Conservation (phyloP, 306 rosid species). For the peach (Prunus persica) region DNA sequence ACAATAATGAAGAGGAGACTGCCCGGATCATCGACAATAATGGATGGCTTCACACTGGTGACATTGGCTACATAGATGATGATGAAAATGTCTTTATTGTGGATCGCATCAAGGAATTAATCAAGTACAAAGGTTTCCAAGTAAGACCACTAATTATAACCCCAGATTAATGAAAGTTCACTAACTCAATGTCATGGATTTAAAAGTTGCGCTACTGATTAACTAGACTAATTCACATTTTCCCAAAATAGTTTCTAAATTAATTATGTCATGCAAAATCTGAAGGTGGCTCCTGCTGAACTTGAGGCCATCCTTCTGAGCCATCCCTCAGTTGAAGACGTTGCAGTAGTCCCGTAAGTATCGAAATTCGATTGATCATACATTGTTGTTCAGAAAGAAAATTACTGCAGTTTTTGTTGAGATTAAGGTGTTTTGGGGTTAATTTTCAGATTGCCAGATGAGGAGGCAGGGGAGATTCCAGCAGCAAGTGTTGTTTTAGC, state of each 20-base stretch:
- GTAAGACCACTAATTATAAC: conserved; percentile 22
- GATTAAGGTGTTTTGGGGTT: neutral
- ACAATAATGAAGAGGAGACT: conserved; percentile 72
- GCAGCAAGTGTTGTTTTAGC: conserved; percentile 76
- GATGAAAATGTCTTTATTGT: conserved; percentile 71
- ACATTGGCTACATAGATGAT: conserved; percentile 74
- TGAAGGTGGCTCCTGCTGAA: conserved; percentile 94
- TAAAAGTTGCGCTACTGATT: neutral
- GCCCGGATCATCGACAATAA: conserved; percentile 62
- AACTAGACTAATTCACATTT: neutral
- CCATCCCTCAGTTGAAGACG: conserved; percentile 84
- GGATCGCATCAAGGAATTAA: conserved; percentile 55
- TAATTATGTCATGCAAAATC: neutral
- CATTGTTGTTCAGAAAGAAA: neutral
- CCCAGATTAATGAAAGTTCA: too few species aligned
- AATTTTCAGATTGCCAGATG: conserved; percentile 65
- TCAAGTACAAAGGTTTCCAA: conserved; percentile 59
- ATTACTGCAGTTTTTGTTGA: neutral
- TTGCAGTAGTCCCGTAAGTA: conserved; percentile 89
- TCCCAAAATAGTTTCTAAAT: neutral
- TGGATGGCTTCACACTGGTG: conserved; percentile 96
- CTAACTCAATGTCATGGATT: neutral
- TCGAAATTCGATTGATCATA: neutral
- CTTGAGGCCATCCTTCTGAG: conserved; percentile 79
- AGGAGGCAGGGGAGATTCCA: conserved; percentile 91